phyloP scores from a whole-genome alignment of 208 protist species.

The Jaenimonas drosophilae region DNA sequence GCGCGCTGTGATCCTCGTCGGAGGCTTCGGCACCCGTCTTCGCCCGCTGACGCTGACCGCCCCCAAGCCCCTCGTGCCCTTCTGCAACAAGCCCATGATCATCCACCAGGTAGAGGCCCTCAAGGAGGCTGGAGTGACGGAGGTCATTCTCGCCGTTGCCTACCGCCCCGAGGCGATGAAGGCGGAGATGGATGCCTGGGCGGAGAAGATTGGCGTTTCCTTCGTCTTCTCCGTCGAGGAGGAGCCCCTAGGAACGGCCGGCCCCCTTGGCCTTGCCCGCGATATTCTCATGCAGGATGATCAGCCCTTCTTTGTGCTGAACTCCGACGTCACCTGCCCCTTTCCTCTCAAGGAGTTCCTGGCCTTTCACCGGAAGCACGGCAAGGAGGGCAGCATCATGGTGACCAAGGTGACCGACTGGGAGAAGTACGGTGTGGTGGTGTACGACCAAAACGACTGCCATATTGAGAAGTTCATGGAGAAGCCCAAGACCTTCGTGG shows the following conservation, averaged over 20 bases:
- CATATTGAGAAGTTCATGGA: conserved; percentile 93
- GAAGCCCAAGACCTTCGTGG: conserved; percentile 94
- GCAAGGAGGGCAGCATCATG: conserved; percentile 96
- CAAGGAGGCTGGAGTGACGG: conserved; percentile 84
- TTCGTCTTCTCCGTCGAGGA: conserved; percentile 94
- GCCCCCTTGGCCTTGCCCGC: conserved; percentile 93
- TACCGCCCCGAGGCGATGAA: conserved; percentile 95
- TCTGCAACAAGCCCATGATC: conserved; percentile 98
- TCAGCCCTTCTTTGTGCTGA: conserved; percentile 97
- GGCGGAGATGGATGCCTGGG: conserved; percentile 83
- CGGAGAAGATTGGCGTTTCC: conserved; percentile 83
- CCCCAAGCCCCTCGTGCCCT: conserved; percentile 96
- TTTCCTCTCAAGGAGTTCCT: conserved; percentile 94
- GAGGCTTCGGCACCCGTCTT: conserved; percentile 92
- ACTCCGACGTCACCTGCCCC: conserved; percentile 95
- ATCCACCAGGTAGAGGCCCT: conserved; percentile 97
- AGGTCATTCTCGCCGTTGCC: conserved; percentile 95
- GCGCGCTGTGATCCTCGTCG: conserved; percentile 97
- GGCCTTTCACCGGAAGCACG: conserved; percentile 92
- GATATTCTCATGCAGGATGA: conserved; percentile 81
- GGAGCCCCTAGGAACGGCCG: conserved; percentile 95
- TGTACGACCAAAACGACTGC: conserved; percentile 81
- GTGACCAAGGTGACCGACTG: conserved; percentile 94
- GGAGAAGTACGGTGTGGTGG: conserved; percentile 97
- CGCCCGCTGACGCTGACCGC: conserved; percentile 95